These are phyloP conservation scores for Crataegus laevigata DNA, from an alignment of 306 rosid genomes.

Conservation along the genomic window DNA sequence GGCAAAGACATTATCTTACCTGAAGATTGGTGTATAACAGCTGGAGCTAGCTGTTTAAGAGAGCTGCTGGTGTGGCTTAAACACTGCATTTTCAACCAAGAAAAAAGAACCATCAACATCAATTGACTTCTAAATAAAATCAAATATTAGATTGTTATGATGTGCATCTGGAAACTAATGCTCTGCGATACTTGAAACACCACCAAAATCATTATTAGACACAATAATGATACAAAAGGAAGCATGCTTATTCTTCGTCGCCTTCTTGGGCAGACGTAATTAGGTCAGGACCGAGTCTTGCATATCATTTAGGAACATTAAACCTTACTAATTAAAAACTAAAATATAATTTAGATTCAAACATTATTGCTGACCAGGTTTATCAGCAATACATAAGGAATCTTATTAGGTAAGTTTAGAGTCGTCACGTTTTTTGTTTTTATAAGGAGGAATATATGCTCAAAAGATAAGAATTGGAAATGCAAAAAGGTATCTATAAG, in stretches of 20 bases:
- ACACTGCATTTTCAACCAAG: conserved; percentile 3
- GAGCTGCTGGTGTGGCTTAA: conserved; percentile 1
- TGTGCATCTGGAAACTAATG: neutral
- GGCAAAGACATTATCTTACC: conserved; percentile 11
- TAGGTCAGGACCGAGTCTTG: neutral
- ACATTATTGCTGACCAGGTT: neutral
- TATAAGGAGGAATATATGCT: neutral
- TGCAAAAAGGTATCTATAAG: neutral
- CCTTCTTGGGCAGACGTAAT: neutral
- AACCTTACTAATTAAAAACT: neutral
- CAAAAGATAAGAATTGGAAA: neutral
- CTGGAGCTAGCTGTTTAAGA: conserved; percentile 5
- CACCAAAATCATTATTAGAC: neutral
- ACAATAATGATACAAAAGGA: neutral
- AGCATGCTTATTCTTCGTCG: neutral
- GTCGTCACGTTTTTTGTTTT: neutral
- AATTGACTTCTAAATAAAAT: neutral
- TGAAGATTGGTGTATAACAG: conserved; percentile 18
- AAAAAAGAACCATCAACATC: neutral
- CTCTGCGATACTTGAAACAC: neutral
- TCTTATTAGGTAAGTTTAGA: neutral
- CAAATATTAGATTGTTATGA: neutral
- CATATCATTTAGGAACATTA: neutral
- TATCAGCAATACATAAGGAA: neutral
- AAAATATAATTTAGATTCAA: neutral